Percentiles rank a stretch among this genome's conserved stretches.
These are phyloP conservation scores for Globisporangium sylvaticum DNA, from an alignment of 352 stramenopile species.

Conservation along the genomic window DNA sequence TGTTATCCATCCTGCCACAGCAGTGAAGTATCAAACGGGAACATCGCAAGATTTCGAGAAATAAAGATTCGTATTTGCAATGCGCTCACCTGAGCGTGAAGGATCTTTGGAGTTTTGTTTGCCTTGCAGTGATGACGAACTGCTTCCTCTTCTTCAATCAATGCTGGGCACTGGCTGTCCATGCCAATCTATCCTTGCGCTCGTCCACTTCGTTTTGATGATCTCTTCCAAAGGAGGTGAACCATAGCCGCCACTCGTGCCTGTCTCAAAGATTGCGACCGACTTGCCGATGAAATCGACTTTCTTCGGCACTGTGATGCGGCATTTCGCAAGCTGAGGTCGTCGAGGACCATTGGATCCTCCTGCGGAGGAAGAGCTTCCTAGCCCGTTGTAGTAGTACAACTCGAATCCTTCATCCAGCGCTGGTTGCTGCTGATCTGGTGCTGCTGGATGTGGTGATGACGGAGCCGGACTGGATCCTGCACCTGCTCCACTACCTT, in stretches of 20 bases:
- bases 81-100: not conserved
- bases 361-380: not conserved
- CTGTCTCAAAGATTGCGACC: conserved; percentile 46
- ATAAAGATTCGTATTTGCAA: not conserved
- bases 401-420: conserved; percentile 25
- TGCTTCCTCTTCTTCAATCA: conserved; percentile 26
- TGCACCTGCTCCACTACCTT: conserved; percentile 18
- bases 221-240: conserved; percentile 68
- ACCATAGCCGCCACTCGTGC: conserved; percentile 37
- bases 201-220: conserved; percentile 72
- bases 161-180: conserved; percentile 36
- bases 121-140: not conserved
- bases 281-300: conserved; percentile 65
- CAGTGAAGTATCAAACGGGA: too few species aligned
- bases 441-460: not conserved
- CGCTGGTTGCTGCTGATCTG: not conserved
- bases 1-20: too few species aligned
- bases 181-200: conserved; percentile 47
- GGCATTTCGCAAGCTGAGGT: conserved; percentile 41
- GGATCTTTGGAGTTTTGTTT: not conserved
- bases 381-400: conserved; percentile 48
- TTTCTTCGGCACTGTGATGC: conserved; percentile 29
- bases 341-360: conserved; percentile 17
- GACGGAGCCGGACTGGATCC: not conserved
- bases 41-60: too few species aligned